phyloP scores from a whole-genome alignment of 2,329 filamentous ascomycete genomes.

The Scorias spongiosa region DNA sequence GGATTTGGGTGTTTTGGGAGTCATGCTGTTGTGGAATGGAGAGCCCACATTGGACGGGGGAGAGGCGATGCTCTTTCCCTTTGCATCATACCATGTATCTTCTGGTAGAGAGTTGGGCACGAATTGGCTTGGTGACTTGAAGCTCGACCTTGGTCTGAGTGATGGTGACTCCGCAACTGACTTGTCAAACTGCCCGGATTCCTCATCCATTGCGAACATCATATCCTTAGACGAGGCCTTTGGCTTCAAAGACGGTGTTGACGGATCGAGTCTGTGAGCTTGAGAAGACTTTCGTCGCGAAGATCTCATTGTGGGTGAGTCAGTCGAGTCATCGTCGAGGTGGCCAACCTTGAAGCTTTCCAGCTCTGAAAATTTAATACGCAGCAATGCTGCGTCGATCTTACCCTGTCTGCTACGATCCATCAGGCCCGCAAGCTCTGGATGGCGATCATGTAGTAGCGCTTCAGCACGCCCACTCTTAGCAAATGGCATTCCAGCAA shows the following conservation, averaged over 20 bases:
- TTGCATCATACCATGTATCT: conserved; percentile 25
- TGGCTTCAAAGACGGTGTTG: conserved; percentile 50
- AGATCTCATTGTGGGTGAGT: conserved; percentile 33
- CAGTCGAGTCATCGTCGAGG: conserved; percentile 42
- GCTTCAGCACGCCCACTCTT: conserved; percentile 59
- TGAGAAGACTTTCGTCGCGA: conserved; percentile 25
- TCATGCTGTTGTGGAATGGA: conserved; percentile 13
- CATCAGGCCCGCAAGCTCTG: conserved; percentile 48
- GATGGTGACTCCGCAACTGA: conserved; percentile 13
- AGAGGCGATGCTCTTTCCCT: conserved; percentile 22
- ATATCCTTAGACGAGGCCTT: conserved; percentile 59
- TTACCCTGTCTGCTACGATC: conserved; percentile 53
- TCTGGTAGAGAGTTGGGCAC: conserved; percentile 9
- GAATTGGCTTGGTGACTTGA: neutral
- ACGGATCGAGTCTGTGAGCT: conserved; percentile 21
- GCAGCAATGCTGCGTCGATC: conserved; percentile 63
- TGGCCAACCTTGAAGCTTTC: conserved; percentile 49
- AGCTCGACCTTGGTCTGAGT: conserved; percentile 12
- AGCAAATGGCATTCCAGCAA: conserved; percentile 60
- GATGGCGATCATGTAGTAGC: conserved; percentile 48
- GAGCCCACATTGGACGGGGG: conserved; percentile 8
- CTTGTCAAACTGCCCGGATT: conserved; percentile 26
- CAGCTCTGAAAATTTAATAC: conserved; percentile 45
- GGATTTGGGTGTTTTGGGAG: conserved; percentile 18
- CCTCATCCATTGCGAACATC: conserved; percentile 92